phyloP scores from a whole-genome alignment of 2,329 filamentous ascomycete species.

The Paramyrothecium roridum region DNA sequence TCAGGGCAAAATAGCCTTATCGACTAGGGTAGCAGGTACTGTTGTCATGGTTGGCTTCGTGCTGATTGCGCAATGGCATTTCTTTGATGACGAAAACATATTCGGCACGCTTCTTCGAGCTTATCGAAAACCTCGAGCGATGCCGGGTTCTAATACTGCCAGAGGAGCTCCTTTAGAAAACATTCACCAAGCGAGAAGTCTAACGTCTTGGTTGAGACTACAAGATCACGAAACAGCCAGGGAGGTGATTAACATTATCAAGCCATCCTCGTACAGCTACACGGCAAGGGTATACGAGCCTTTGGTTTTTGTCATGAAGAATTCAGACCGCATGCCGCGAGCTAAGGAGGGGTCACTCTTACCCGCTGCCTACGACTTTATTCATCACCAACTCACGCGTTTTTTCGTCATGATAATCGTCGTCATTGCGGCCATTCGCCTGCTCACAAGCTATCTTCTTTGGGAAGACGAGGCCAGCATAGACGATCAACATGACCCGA shows the following conservation, averaged over 20 bases:
- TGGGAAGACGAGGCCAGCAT: constrained; percentile 57
- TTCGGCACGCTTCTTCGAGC: constrained; percentile 20
- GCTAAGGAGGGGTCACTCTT: constrained; percentile 31
- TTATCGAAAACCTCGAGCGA: constrained; percentile 11
- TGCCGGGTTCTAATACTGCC: constrained; percentile 23
- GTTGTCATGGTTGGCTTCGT: constrained; percentile 71
- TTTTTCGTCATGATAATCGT: constrained; percentile 64
- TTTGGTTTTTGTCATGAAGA: constrained; percentile 67
- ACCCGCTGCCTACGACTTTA: constrained; percentile 59
- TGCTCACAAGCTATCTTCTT: constrained; percentile 72
- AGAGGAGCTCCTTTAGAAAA: constrained; percentile 46
- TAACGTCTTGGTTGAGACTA: constrained; percentile 70
- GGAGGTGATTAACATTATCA: constrained; percentile 74
- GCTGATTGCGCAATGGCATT: constrained; percentile 73
- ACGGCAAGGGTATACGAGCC: constrained; percentile 73
- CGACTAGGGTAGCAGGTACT: constrained; percentile 72
- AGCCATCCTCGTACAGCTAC: constrained; percentile 68
- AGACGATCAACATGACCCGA: constrained; percentile 41
- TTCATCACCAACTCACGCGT: constrained; percentile 53
- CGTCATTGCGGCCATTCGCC: constrained; percentile 59
- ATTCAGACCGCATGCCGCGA: constrained; percentile 61
- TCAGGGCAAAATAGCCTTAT: constrained; percentile 63
- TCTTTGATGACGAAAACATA: constrained; percentile 60
- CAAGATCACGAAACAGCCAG: constrained; percentile 77
- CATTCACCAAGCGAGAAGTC: constrained; percentile 73